Base-by-base conservation (phyloP, 2,329 filamentous ascomycete genomes). In the Aspergillus transmontanensis region DNA sequence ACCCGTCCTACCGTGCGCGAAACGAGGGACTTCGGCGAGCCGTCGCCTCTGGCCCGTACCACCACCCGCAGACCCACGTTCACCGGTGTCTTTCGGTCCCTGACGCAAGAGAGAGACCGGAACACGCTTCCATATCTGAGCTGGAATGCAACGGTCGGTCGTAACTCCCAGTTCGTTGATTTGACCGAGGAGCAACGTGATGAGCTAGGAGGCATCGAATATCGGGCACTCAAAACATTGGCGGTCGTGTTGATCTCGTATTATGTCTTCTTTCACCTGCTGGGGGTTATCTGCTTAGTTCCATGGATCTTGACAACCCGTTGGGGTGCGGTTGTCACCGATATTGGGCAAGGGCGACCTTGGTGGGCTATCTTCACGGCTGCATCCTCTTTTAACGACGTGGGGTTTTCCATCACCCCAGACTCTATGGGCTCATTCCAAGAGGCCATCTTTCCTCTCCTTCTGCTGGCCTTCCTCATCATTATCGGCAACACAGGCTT, bases 301-400 rank as follows among this genome's bases (percentile, higher is more conserved):
- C 92, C 93, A 0, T 99, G 93, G 90, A 96, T 98, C 61, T 74
- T 89, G 32, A 80, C 87, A 26, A 64, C 82, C 0, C 81, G 79
- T 2, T 97, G 92, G 76, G 88, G 87, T 6, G 68, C 81, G 0
- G 74, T 94, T 19, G 86, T 97, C n/a, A 81, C 85, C 1, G 77
- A 75, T 0, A 83, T 81, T 57, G 88, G 87, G 10, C 81, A 91
- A 68, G 89, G 84, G 61, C 87, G 87, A 46, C 85, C 87, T 0
- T 99, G 95, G 95, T 99, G 95, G 87, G 93, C 87, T 0, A 88
- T 99, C 69, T 99, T 94, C 80, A 97, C 92, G 0, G 82, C 93
- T 16, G 92, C 88, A 56, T 95, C 93, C 46, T 86, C 93, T 60
- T 97, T 99, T 78, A 97, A 94, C 79, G 94, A 99, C 80, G 81